These are phyloP conservation scores for Hordeum marinum DNA, from an alignment of 176 grass and related monocot genomes.

Conservation along the genomic window DNA sequence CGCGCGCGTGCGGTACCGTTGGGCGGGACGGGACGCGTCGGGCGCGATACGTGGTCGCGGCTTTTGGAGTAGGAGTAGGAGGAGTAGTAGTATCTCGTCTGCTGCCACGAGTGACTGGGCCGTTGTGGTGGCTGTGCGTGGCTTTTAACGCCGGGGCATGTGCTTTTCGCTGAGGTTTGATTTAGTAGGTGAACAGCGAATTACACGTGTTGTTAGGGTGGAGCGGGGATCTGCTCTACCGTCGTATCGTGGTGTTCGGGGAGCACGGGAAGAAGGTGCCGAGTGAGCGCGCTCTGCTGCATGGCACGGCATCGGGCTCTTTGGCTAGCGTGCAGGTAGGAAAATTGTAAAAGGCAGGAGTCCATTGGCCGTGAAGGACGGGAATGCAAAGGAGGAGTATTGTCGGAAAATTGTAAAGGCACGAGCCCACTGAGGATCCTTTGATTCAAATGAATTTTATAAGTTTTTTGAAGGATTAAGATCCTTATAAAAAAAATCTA, in stretches of 20 bases:
- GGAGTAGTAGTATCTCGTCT: neutral
- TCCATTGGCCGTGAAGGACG: neutral
- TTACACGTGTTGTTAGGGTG: neutral
- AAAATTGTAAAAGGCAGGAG: neutral
- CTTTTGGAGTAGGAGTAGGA: conserved; percentile 16
- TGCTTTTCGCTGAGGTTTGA: neutral
- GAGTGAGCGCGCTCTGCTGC: too few species aligned
- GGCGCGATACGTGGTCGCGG: conserved; percentile 36
- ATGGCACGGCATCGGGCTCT: neutral
- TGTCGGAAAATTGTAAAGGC: too few species aligned
- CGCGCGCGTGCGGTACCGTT: neutral
- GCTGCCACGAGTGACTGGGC: too few species aligned
- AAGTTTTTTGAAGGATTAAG: too few species aligned
- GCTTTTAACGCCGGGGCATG: conserved; percentile 6
- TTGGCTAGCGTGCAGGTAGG: neutral
- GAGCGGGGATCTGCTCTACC: too few species aligned
- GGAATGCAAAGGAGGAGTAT: neutral
- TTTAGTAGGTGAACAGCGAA: neutral
- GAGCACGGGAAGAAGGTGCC: neutral
- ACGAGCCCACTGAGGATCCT: too few species aligned
- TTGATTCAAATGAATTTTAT: too few species aligned
- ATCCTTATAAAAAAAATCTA: too few species aligned
- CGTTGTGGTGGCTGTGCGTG: neutral
- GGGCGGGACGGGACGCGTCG: neutral
- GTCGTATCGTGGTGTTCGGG: too few species aligned